Percentiles rank a stretch among this genome's conserved stretches.
These are phyloP conservation scores for Iris pallida DNA, from an alignment of 116 monocot genomes.

Conservation along the genomic window DNA sequence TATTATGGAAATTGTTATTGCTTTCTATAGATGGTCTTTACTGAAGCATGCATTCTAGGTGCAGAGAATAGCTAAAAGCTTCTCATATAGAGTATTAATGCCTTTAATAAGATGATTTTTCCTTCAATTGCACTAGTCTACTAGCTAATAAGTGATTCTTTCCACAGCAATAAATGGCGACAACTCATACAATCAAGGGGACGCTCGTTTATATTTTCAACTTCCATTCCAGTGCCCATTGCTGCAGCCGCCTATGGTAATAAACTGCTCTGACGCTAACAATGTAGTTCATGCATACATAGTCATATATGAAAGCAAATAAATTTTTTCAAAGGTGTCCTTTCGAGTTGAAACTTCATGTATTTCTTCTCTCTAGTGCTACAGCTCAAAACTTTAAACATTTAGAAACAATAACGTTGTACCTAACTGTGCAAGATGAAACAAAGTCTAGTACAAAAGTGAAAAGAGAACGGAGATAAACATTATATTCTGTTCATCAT, in stretches of 20 bases:
- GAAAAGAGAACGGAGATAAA: too few relatives aligned
- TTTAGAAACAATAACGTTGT: neutral
- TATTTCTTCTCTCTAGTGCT: neutral
- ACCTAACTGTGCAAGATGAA: too few relatives aligned
- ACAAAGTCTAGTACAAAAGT: too few relatives aligned
- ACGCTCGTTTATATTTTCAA: slow-evolving; percentile 95
- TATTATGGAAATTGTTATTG: too few relatives aligned
- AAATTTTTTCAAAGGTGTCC: neutral
- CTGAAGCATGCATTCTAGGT: neutral
- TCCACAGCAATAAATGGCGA: slow-evolving; percentile 81
- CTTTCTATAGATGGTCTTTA: too few relatives aligned
- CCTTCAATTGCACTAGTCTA: neutral
- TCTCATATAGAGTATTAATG: neutral
- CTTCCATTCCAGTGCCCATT: slow-evolving; percentile 75
- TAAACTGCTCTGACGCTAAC: neutral
- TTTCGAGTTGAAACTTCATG: neutral
- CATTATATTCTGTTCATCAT: too few relatives aligned
- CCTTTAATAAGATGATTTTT: neutral
- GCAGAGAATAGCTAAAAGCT: neutral
- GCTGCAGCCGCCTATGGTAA: slow-evolving; percentile 89
- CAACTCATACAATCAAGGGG: slow-evolving; percentile 83
- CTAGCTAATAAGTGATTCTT: slow-evolving; percentile 16
- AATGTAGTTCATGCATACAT: neutral
- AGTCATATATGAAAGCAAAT: neutral
- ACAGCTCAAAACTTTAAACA: neutral